A percentile compares a stretch with the other conserved stretches of the same genome.
Evolutionary conservation across 2,329 filamentous ascomycete species (phyloP).

Genomic region (Aspergillaceae sp.): DNA sequence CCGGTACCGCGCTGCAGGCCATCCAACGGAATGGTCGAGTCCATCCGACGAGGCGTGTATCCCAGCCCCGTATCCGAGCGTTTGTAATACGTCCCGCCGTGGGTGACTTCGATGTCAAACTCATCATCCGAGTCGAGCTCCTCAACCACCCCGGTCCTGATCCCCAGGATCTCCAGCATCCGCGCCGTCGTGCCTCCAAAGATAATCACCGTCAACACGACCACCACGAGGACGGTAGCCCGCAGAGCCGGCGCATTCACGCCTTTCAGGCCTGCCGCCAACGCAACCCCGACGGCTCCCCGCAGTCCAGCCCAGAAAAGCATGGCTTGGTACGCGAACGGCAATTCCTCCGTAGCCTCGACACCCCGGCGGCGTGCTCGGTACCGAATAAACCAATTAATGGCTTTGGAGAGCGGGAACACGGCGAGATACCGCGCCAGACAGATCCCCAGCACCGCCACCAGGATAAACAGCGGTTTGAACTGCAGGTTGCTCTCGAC

Average conservation of each 20-base stretch:
- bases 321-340: conserved; percentile 97
- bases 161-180: conserved; percentile 97
- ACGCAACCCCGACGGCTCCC: conserved; percentile 87
- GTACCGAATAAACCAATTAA: conserved; percentile 90
- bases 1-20: conserved; percentile 31
- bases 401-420: conserved; percentile 78
- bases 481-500: conserved; percentile 82
- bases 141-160: conserved; percentile 89
- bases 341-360: conserved; percentile 77
- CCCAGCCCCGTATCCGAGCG: conserved; percentile 69
- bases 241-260: conserved; percentile 73
- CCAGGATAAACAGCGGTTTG: conserved; percentile 89
- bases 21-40: conserved; percentile 51
- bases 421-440: conserved; percentile 88
- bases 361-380: conserved; percentile 66
- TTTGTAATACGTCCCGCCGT: conserved; percentile 68
- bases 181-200: conserved; percentile 95
- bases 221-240: conserved; percentile 93
- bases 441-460: conserved; percentile 86
- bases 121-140: conserved; percentile 97
- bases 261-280: conserved; percentile 80
- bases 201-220: conserved; percentile 96
- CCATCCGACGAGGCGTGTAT: conserved; percentile 58
- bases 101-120: conserved; percentile 83
- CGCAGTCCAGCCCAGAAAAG: conserved; percentile 98